A percentile compares a stretch with the other conserved stretches of the same genome.
phyloP scores from a whole-genome alignment of 73 alveolate genomes.

The Urostyla sp. region DNA sequence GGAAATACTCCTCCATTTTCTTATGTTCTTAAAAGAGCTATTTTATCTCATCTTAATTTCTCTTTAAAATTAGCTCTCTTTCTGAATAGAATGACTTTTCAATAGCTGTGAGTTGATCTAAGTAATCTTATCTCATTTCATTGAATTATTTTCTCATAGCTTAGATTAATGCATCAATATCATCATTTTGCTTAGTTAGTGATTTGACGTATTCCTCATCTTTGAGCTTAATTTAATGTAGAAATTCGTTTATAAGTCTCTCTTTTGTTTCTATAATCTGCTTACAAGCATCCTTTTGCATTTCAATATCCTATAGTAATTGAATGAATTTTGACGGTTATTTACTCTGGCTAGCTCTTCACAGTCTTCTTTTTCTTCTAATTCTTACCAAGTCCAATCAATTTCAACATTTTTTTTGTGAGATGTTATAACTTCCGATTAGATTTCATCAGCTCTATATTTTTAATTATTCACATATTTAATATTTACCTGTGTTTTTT shows the following conservation, averaged over 20 bases:
- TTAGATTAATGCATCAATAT: constrained; percentile 75
- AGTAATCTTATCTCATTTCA: constrained; percentile 81
- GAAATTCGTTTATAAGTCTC: constrained; percentile 73
- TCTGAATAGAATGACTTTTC: constrained; percentile 80
- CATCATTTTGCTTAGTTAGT: constrained; percentile 80
- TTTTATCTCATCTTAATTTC: constrained; percentile 74
- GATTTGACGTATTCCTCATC: constrained; percentile 90
- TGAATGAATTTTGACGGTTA: neutral
- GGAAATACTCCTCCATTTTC: constrained; percentile 77
- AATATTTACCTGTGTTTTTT: constrained; percentile 70
- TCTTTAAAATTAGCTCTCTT: constrained; percentile 68
- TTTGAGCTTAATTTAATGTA: constrained; percentile 77
- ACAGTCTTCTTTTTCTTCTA: constrained; percentile 88
- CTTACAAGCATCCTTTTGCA: constrained; percentile 73
- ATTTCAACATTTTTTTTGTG: constrained; percentile 75
- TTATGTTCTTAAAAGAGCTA: constrained; percentile 78
- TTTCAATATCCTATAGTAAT: constrained; percentile 77
- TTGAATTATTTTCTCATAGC: constrained; percentile 83
- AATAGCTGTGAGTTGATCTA: constrained; percentile 75
- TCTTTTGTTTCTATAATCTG: constrained; percentile 81
- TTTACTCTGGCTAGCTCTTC: constrained; percentile 82
- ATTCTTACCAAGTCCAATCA: constrained; percentile 85
- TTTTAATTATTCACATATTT: constrained; percentile 14
- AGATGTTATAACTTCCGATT: constrained; percentile 60
- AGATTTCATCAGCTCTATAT: constrained; percentile 54